Conservation (phyloP, 169 alveolate species). For the Nephromyces sp. region DNA sequence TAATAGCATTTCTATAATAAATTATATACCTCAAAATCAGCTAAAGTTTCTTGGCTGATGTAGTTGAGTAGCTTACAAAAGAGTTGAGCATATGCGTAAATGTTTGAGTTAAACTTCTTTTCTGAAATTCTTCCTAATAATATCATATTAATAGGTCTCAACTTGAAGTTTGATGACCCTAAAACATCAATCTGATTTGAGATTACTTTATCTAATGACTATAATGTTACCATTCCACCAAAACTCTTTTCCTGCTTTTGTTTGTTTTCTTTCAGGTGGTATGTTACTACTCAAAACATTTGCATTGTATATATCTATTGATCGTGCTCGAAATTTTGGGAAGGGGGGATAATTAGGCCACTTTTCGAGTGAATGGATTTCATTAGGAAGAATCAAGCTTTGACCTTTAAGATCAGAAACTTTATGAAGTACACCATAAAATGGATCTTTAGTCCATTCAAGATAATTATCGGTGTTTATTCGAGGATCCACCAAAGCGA, state of each 20-base stretch:
- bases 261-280: slow-evolving; percentile 20
- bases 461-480: slow-evolving; percentile 1
- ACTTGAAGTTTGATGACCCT: neutral
- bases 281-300: slow-evolving; percentile 13
- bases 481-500: slow-evolving; percentile 33
- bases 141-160: slow-evolving; percentile 6
- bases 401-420: slow-evolving; percentile 18
- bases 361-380: slow-evolving; percentile 15
- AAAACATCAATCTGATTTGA: neutral
- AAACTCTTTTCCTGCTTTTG: slow-evolving; percentile 11
- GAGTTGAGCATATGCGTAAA: slow-evolving; percentile 12
- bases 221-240: slow-evolving; percentile 40
- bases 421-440: slow-evolving; percentile 27
- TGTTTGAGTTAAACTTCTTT: slow-evolving; percentile 4
- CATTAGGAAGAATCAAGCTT: slow-evolving; percentile 1
- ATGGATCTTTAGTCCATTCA: slow-evolving; percentile 21
- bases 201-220: neutral
- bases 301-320: slow-evolving; percentile 11
- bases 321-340: slow-evolving; percentile 21
- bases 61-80: neutral
- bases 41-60: neutral
- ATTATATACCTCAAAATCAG: neutral
- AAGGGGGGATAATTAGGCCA: slow-evolving; percentile 30
- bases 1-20: no score
- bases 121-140: slow-evolving; percentile 13